phyloP scores from a whole-genome alignment of 768 basidiomycete genomes.

The Kwoniella bestiolae region DNA sequence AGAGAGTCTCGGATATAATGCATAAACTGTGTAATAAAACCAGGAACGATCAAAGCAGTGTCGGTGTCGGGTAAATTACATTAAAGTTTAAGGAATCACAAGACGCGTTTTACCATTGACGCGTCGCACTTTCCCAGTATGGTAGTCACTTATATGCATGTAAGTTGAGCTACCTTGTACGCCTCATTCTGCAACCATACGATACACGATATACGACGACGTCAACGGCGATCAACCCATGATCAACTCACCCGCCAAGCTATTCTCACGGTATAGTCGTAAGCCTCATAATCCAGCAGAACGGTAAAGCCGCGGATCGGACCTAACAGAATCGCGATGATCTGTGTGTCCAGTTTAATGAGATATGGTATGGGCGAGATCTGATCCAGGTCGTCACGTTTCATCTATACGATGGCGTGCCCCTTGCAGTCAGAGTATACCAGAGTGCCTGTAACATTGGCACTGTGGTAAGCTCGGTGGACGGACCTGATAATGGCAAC shows the following conservation, averaged over 20 bases:
- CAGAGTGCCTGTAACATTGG: background rate
- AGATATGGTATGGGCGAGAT: background rate
- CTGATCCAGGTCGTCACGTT: background rate
- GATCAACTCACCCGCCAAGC: background rate
- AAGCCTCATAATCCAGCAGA: background rate
- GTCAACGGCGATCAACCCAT: background rate
- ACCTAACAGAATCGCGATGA: too few relatives aligned
- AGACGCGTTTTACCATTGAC: background rate
- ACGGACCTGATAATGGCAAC: too few relatives aligned
- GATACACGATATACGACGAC: background rate
- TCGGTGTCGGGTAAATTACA: conserved; percentile 1
- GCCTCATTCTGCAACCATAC: too few relatives aligned
- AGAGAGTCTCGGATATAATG: background rate
- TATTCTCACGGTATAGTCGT: background rate
- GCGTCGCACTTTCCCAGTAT: too few relatives aligned
- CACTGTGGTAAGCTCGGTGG: background rate
- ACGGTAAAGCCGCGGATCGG: too few relatives aligned
- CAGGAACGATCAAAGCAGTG: background rate
- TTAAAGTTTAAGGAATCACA: conserved; percentile 3
- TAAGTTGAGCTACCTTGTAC: background rate
- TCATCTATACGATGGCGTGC: background rate
- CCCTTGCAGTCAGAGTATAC: background rate
- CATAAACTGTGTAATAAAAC: too few relatives aligned
- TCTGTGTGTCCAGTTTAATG: background rate
- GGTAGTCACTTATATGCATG: too few relatives aligned